phyloP scores from a whole-genome alignment of 1,284 basidiomycete species.

The Earliella scabrosa region DNA sequence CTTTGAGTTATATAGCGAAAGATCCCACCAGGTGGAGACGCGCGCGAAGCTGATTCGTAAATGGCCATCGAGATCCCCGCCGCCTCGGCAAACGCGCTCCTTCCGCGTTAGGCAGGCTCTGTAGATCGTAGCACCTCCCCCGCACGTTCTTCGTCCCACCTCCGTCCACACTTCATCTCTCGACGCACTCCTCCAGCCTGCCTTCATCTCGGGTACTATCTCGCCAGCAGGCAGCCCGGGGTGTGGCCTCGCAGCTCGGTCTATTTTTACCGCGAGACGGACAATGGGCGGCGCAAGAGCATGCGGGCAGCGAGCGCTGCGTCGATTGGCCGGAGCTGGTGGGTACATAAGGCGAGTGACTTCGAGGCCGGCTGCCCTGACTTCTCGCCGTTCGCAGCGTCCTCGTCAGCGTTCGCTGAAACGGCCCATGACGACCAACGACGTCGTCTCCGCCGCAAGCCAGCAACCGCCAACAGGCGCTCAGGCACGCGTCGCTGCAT shows the following conservation, averaged over 20 bases:
- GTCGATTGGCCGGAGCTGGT: neutral
- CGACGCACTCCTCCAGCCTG: neutral
- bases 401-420: too few species aligned
- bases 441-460: too few species aligned
- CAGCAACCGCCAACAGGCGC: neutral
- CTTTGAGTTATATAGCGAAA: too few species aligned
- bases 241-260: neutral
- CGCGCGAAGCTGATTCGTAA: neutral
- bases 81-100: neutral
- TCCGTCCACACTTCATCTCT: neutral
- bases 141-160: neutral
- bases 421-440: too few species aligned
- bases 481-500: neutral
- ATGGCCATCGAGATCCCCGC: neutral
- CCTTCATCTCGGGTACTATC: neutral
- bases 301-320: neutral
- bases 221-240: neutral
- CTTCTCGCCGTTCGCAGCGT: too few species aligned
- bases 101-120: neutral
- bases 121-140: neutral
- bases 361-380: too few species aligned
- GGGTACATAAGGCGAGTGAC: neutral
- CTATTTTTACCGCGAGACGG: neutral
- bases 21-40: neutral
- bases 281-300: neutral